Conservation (phyloP, 2,329 filamentous ascomycete genomes). For the Fusarium tjaetaba region DNA sequence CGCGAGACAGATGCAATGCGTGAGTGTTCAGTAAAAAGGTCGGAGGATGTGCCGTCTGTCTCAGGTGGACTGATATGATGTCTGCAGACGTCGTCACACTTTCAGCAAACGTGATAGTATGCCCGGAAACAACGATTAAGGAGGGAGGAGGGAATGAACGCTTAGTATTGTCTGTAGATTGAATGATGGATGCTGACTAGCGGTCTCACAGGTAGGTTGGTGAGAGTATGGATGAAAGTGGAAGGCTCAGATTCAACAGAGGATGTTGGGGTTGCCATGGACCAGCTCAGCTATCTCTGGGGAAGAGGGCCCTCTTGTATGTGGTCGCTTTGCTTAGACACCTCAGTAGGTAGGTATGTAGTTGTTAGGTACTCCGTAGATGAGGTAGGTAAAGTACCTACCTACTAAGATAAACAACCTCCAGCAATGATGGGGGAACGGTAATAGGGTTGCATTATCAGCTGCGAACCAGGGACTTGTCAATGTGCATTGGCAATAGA, state of each 20-base stretch:
- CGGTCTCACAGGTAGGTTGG: slow-evolving; percentile 1
- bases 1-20: slow-evolving; percentile 28
- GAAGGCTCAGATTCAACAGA: slow-evolving; percentile 11
- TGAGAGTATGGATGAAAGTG: not conserved
- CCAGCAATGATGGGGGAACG: slow-evolving; percentile 27
- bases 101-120: slow-evolving; percentile 18
- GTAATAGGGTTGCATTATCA: slow-evolving; percentile 36
- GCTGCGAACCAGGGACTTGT: slow-evolving; percentile 32
- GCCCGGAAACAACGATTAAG: slow-evolving; percentile 9
- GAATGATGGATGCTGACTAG: slow-evolving; percentile 7
- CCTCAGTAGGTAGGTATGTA: not conserved
- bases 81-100: slow-evolving; percentile 39
- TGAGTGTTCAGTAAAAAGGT: slow-evolving; percentile 20
- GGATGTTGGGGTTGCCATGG: slow-evolving; percentile 14
- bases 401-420: slow-evolving; percentile 5
- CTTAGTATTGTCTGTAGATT: slow-evolving; percentile 8
- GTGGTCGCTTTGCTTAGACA: not conserved
- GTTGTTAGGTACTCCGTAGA: not conserved
- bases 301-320: slow-evolving; percentile 34
- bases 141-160: not conserved
- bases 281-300: slow-evolving; percentile 27
- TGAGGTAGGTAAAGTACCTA: not conserved
- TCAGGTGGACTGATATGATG: slow-evolving; percentile 34
- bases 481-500: slow-evolving; percentile 29
- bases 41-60: slow-evolving; percentile 24